phyloP scores from a whole-genome alignment of 768 basidiomycete species.

The Crucibulum laeve region DNA sequence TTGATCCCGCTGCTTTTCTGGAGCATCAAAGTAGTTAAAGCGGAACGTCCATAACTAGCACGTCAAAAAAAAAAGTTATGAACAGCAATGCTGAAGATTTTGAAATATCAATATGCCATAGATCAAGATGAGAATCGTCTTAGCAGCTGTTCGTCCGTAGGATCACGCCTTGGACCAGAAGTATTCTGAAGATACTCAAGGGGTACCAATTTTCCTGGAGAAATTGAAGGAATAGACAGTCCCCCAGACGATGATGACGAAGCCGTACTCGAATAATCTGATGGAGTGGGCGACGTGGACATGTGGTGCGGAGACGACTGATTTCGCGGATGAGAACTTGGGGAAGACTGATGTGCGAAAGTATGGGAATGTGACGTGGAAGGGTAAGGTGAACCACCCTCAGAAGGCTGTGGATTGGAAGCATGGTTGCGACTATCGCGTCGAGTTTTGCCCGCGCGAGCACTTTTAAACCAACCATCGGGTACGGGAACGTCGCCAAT shows the following conservation, averaged over 20 bases:
- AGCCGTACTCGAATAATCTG: slow-evolving; percentile 31
- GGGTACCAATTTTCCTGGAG: slow-evolving; percentile 46
- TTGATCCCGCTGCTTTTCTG: no score
- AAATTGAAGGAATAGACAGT: slow-evolving; percentile 16
- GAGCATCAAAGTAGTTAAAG: no score
- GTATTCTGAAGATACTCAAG: slow-evolving; percentile 57
- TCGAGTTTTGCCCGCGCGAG: slow-evolving; percentile 62
- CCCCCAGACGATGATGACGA: slow-evolving; percentile 30
- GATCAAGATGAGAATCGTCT: slow-evolving; percentile 45
- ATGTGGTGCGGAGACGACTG: slow-evolving; percentile 19
- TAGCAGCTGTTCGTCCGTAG: slow-evolving; percentile 60
- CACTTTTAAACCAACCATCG: slow-evolving; percentile 76
- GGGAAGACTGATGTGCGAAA: slow-evolving; percentile 11
- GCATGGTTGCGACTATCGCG: slow-evolving; percentile 42
- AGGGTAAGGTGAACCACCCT: slow-evolving; percentile 18
- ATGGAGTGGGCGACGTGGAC: slow-evolving; percentile 19
- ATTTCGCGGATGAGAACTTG: slow-evolving; percentile 18
- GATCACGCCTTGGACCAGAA: slow-evolving; percentile 53
- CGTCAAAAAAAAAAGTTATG: slow-evolving; percentile 1
- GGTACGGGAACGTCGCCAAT: slow-evolving; percentile 66
- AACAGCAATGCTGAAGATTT: background rate
- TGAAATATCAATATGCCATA: background rate
- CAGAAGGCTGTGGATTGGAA: slow-evolving; percentile 24
- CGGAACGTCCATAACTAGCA: no score
- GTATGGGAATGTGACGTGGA: slow-evolving; percentile 17